These are phyloP conservation scores for Psilocybe subaeruginosa DNA, from an alignment of 768 basidiomycete genomes.

Conservation along the genomic window DNA sequence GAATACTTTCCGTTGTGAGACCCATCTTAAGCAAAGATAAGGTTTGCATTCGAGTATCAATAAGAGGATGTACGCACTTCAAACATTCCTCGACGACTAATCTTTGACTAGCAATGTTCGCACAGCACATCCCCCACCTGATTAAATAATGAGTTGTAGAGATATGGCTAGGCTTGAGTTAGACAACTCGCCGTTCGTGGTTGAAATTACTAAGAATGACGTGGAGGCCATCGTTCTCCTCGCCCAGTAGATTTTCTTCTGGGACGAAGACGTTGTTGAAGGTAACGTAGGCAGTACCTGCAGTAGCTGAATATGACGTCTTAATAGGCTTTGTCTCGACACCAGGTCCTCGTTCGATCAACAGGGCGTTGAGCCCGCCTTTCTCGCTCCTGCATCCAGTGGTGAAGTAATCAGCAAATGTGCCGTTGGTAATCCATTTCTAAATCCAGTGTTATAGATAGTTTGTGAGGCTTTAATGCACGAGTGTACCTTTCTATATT, in stretches of 20 bases:
- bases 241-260: constrained; percentile 77
- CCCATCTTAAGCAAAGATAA: constrained; percentile 49
- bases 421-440: constrained; percentile 86
- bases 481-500: constrained; percentile 53
- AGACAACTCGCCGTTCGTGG: constrained; percentile 73
- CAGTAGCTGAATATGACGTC: constrained; percentile 75
- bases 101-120: constrained; percentile 58
- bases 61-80: constrained; percentile 41
- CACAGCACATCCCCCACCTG: constrained; percentile 70
- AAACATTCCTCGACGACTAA: constrained; percentile 74
- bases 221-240: constrained; percentile 46
- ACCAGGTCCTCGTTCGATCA: constrained; percentile 39
- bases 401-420: constrained; percentile 72
- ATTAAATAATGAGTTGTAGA: constrained; percentile 28
- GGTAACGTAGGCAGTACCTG: constrained; percentile 85
- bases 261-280: constrained; percentile 88
- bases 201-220: constrained; percentile 75
- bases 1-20: constrained; percentile 77
- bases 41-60: background rate
- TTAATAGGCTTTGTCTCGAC: constrained; percentile 83
- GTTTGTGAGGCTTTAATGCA: background rate
- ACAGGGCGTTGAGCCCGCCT: constrained; percentile 29
- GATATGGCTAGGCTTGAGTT: background rate
- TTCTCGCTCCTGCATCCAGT: constrained; percentile 62
- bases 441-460: constrained; percentile 8